Evolutionary conservation across 1,284 basidiomycete species (phyloP), one percentile per base, ranked within the genome.

Genomic region (Melampsora larici-populina): DNA sequence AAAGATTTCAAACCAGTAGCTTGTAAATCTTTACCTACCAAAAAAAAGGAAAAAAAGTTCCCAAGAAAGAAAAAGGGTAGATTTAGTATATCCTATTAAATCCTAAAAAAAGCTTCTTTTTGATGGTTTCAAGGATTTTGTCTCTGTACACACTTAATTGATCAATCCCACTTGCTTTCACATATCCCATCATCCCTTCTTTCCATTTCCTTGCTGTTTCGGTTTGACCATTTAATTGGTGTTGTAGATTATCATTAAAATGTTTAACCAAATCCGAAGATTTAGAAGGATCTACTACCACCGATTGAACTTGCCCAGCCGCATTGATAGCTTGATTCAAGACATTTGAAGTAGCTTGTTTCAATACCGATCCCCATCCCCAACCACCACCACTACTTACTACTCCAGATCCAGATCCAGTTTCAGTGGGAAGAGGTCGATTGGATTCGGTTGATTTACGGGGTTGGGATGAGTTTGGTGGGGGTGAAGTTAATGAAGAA

Each of bases 21-120:
- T 82, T 90, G 91, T 81, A 96, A 90, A 82, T 95, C 94, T 82
- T 93, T 88, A 69, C 93, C 93, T 94, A 81, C 43, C 36, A 60
- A n/a, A n/a, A n/a, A n/a, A n/a, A n/a, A n/a, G n/a, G n/a, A n/a
- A n/a, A n/a, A 24, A 62, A 62, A 21, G 60, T 24, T 13, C 26
- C 29, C 13, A 24, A 62, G 60, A 1, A 62, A 62, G 60, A 29
- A 29, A 62, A 15, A 24, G 26, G 29, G n/a, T n/a, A n/a, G n/a
- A n/a, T n/a, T n/a, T n/a, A n/a, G n/a, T n/a, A n/a, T n/a, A n/a
- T n/a, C n/a, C n/a, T n/a, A n/a, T n/a, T n/a, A n/a, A n/a, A n/a
- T n/a, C n/a, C n/a, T n/a, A n/a, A n/a, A n/a, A n/a, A n/a, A n/a
- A n/a, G n/a, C n/a, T n/a, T n/a, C n/a, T n/a, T n/a, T n/a, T n/a